A percentile compares a stretch with the other conserved stretches of the same genome.
Evolutionary conservation across 2,329 filamentous ascomycete genomes (phyloP).

Genomic region (Metarhizium anisopliae): DNA sequence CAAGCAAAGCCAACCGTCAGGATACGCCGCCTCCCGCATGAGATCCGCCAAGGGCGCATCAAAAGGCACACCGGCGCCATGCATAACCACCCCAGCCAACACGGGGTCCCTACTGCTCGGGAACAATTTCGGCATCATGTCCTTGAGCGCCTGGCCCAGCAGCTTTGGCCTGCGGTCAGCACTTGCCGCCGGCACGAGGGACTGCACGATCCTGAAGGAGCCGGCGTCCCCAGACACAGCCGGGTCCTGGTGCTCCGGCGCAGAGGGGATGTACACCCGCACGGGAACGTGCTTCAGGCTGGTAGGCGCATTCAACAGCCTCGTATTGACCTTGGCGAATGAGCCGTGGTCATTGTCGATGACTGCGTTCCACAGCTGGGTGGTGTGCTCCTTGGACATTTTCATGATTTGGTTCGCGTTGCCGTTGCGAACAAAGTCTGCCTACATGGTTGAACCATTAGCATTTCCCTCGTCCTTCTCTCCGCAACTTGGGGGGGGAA

Average conservation of each 20-base stretch:
- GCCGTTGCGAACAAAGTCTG: slow-evolving; percentile 80
- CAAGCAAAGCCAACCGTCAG: slow-evolving; percentile 85
- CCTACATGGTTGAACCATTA: slow-evolving; percentile 29
- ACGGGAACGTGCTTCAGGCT: slow-evolving; percentile 78
- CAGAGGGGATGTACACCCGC: slow-evolving; percentile 67
- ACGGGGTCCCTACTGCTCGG: slow-evolving; percentile 78
- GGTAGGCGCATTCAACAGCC: slow-evolving; percentile 66
- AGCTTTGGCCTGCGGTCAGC: slow-evolving; percentile 33
- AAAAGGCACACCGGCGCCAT: slow-evolving; percentile 79
- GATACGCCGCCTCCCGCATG: slow-evolving; percentile 73
- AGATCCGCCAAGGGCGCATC: slow-evolving; percentile 71
- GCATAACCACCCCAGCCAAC: slow-evolving; percentile 74
- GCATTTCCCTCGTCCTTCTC: too few relatives aligned
- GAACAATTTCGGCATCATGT: slow-evolving; percentile 71
- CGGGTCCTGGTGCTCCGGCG: background rate
- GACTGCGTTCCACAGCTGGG: slow-evolving; percentile 72
- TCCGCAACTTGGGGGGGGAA: too few relatives aligned
- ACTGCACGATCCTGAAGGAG: slow-evolving; percentile 66
- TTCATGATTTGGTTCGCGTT: slow-evolving; percentile 87
- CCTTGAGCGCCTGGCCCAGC: slow-evolving; percentile 69
- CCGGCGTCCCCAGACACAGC: slow-evolving; percentile 25
- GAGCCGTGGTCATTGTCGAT: slow-evolving; percentile 64
- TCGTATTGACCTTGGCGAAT: slow-evolving; percentile 67
- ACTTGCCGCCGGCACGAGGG: slow-evolving; percentile 49
- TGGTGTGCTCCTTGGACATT: slow-evolving; percentile 75